phyloP scores from a whole-genome alignment of 768 basidiomycete genomes.

The Hygrocybe coccinea region DNA sequence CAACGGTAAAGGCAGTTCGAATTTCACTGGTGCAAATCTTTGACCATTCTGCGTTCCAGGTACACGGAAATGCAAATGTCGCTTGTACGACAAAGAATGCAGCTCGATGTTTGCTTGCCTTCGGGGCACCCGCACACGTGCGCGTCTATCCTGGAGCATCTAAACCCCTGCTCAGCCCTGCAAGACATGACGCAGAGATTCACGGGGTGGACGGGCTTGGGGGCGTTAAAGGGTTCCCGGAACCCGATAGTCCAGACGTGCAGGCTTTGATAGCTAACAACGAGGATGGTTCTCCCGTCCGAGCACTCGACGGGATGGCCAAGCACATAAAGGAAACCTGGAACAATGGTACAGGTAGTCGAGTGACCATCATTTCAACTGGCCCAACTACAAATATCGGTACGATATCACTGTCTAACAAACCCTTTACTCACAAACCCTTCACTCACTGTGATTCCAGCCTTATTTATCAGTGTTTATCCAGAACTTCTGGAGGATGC shows the following conservation, averaged over 20 bases:
- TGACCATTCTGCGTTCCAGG: slow-evolving; percentile 36
- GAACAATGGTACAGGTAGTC: slow-evolving; percentile 53
- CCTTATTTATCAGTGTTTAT: slow-evolving; percentile 57
- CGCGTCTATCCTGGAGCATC: slow-evolving; percentile 66
- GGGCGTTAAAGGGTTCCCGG: slow-evolving; percentile 74
- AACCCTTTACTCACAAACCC: background rate
- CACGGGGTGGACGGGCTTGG: slow-evolving; percentile 81
- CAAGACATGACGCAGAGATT: slow-evolving; percentile 67
- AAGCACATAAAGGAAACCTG: slow-evolving; percentile 48
- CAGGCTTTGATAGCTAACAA: slow-evolving; percentile 44
- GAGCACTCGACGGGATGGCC: slow-evolving; percentile 70
- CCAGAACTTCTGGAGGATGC: slow-evolving; percentile 46
- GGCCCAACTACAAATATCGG: slow-evolving; percentile 81
- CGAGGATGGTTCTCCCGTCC: slow-evolving; percentile 37
- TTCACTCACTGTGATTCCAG: background rate
- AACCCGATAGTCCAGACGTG: slow-evolving; percentile 44
- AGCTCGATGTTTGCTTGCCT: slow-evolving; percentile 70
- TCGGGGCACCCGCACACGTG: slow-evolving; percentile 54
- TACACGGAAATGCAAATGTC: slow-evolving; percentile 72
- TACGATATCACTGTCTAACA: slow-evolving; percentile 16
- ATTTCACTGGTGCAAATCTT: background rate
- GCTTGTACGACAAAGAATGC: slow-evolving; percentile 67
- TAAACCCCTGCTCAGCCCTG: slow-evolving; percentile 60
- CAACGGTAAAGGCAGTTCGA: slow-evolving; percentile 59
- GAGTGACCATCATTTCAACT: slow-evolving; percentile 66